Conservation (phyloP, 192 early-diverging fungal genomes). For the Coemansia biformis region DNA sequence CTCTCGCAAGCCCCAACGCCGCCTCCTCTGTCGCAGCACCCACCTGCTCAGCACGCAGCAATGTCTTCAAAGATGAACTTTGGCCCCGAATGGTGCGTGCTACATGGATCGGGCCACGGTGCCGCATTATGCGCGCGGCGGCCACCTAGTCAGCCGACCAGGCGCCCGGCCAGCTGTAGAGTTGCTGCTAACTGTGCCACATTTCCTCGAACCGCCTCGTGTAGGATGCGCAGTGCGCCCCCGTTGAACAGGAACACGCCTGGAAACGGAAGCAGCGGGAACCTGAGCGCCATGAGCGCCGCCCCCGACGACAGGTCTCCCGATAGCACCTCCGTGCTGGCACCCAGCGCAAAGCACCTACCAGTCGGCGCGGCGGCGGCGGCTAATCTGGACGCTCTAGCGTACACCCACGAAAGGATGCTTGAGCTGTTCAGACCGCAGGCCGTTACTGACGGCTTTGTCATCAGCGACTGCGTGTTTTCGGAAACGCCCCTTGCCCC, state of each 20-base stretch:
- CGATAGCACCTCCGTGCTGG: neutral
- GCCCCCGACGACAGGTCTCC: slow-evolving; percentile 6
- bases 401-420: slow-evolving; percentile 73
- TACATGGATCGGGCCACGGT: neutral
- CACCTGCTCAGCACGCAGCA: neutral
- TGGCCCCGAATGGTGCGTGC: slow-evolving; percentile 70
- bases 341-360: neutral
- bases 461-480: slow-evolving; percentile 61
- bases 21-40: too few species aligned
- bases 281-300: slow-evolving; percentile 2
- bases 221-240: slow-evolving; percentile 46
- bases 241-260: slow-evolving; percentile 13
- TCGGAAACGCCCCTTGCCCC: slow-evolving; percentile 56
- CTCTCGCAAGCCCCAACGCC: too few species aligned
- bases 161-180: neutral
- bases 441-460: slow-evolving; percentile 58
- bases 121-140: neutral
- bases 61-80: slow-evolving; percentile 68
- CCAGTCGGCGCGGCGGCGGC: neutral
- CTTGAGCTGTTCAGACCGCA: slow-evolving; percentile 62
- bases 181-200: neutral
- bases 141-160: neutral
- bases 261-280: slow-evolving; percentile 6
- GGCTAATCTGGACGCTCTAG: slow-evolving; percentile 52
- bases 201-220: neutral